Conservation (phyloP, 768 basidiomycete species). For the Naganishia vaughanmartiniae region DNA sequence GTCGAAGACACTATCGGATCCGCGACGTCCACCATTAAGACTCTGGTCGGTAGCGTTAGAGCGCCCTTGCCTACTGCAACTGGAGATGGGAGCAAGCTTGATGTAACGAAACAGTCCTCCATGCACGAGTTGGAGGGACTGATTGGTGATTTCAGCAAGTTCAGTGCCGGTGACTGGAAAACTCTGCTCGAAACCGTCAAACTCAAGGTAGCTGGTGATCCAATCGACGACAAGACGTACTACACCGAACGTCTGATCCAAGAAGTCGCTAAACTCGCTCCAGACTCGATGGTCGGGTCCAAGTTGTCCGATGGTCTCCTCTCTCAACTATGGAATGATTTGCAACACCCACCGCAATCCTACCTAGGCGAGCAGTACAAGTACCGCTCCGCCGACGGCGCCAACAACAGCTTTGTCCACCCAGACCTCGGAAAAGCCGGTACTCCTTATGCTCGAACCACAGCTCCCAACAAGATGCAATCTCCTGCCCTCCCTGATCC, state of each 20-base stretch:
- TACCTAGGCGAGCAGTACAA: background rate
- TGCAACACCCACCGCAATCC: background rate
- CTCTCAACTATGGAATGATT: background rate
- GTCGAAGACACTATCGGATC: background rate
- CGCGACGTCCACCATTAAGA: background rate
- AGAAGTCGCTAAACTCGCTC: background rate
- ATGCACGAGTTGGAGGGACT: background rate
- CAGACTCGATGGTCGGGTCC: background rate
- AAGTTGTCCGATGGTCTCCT: constrained; percentile 1
- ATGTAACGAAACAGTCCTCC: background rate
- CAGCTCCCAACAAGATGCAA: background rate
- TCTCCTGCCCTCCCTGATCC: background rate
- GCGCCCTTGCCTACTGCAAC: background rate
- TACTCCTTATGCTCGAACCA: background rate
- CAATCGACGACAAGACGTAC: constrained; percentile 9
- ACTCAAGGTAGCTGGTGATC: background rate
- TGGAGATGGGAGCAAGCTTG: background rate
- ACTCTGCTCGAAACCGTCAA: background rate
- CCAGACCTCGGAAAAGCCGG: background rate
- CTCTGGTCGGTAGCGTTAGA: background rate
- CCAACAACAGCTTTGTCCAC: background rate
- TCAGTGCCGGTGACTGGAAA: background rate
- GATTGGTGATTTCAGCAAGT: background rate
- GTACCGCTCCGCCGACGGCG: background rate
- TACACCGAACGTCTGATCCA: background rate